A percentile compares a stretch with the other conserved stretches of the same genome.
These are phyloP conservation scores for Puccinia novopanici DNA, from an alignment of 1,284 basidiomycete species.

Conservation along the genomic window DNA sequence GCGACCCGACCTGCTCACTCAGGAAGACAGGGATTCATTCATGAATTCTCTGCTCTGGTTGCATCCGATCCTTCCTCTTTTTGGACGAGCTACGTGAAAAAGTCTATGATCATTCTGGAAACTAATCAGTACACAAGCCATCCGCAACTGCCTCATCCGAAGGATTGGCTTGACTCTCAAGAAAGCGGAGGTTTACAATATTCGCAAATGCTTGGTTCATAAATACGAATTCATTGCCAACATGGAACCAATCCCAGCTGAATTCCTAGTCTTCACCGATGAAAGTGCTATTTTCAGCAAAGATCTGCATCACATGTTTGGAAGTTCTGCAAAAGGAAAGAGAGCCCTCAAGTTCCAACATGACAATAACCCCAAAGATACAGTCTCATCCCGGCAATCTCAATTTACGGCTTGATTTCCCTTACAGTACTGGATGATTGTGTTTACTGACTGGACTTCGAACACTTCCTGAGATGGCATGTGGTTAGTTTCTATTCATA, in stretches of 20 bases:
- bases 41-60: slow-evolving; percentile 4
- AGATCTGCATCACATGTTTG: not conserved
- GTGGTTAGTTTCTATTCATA: not conserved
- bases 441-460: not conserved
- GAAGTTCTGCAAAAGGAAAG: not conserved
- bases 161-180: not conserved
- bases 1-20: not conserved
- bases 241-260: not conserved
- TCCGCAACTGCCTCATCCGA: not conserved
- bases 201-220: not conserved
- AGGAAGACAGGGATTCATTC: not conserved
- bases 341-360: not conserved
- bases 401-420: no score
- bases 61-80: no score
- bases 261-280: slow-evolving; percentile 1
- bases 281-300: not conserved
- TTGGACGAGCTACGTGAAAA: slow-evolving; percentile 4
- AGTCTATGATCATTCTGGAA: not conserved
- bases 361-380: not conserved
- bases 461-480: slow-evolving; percentile 12
- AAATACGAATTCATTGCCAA: not conserved
- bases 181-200: not conserved
- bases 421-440: not conserved
- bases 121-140: not conserved
- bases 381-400: not conserved